These are phyloP conservation scores for Xylaria sp. DNA, from an alignment of 2,329 filamentous ascomycete species.

Conservation along the genomic window DNA sequence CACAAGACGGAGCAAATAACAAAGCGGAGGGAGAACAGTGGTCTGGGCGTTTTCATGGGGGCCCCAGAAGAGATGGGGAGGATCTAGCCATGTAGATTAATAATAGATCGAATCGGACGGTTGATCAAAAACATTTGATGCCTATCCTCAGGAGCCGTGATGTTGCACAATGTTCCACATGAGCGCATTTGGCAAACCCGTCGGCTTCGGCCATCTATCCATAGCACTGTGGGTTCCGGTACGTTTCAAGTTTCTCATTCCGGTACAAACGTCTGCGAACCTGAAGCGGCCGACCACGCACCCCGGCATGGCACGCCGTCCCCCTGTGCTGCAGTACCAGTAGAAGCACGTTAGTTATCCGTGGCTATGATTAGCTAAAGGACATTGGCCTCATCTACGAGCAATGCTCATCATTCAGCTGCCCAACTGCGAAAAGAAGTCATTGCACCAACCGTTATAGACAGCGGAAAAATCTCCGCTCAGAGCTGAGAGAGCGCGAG, in stretches of 20 bases:
- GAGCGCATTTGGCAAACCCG: conserved; percentile 39
- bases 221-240: conserved; percentile 44
- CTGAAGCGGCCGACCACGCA: conserved; percentile 32
- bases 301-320: conserved; percentile 44
- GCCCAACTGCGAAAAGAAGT: conserved; percentile 25
- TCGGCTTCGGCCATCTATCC: conserved; percentile 35
- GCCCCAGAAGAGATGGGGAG: conserved; percentile 17
- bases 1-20: background rate
- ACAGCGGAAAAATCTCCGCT: conserved; percentile 27
- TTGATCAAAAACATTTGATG: conserved; percentile 28
- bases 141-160: conserved; percentile 40
- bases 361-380: conserved; percentile 45
- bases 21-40: background rate
- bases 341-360: conserved; percentile 30
- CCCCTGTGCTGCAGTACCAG: conserved; percentile 35
- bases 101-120: conserved; percentile 33
- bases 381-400: conserved; percentile 36
- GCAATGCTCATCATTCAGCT: conserved; percentile 23
- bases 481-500: conserved; percentile 7
- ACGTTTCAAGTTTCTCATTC: conserved; percentile 48
- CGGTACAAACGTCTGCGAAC: conserved; percentile 36
- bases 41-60: conserved; percentile 16
- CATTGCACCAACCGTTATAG: conserved; percentile 14
- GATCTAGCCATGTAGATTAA: conserved; percentile 10
- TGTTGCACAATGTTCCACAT: conserved; percentile 50